phyloP scores from a whole-genome alignment of 306 rosid species.

The Dryas drummondii region DNA sequence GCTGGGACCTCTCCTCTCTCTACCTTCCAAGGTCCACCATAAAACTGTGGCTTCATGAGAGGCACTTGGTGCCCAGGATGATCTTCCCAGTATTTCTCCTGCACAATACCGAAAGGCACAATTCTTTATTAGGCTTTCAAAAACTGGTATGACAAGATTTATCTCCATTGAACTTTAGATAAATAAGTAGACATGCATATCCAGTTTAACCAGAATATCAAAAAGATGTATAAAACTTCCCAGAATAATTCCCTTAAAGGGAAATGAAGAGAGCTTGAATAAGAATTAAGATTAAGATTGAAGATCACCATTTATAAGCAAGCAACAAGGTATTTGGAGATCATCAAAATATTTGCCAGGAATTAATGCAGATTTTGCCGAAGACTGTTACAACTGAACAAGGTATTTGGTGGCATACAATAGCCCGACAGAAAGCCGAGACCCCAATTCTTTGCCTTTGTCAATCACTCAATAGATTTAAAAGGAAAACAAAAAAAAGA shows the following conservation, averaged over 20 bases:
- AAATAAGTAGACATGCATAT: neutral
- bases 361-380: too few relatives aligned
- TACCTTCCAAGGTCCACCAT: constrained; percentile 75
- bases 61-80: constrained; percentile 79
- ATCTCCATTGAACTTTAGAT: neutral
- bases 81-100: constrained; percentile 96
- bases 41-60: constrained; percentile 72
- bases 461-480: neutral
- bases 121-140: constrained; percentile 4
- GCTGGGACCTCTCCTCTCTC: constrained; percentile 55
- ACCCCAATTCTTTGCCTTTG: neutral
- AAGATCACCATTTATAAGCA: neutral
- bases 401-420: too few relatives aligned
- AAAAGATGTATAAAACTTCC: neutral
- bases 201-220: neutral
- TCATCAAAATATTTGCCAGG: too few relatives aligned
- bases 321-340: too few relatives aligned
- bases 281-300: neutral
- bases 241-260: neutral
- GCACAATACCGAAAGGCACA: constrained; percentile 21
- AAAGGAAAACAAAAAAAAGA: neutral
- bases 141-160: neutral
- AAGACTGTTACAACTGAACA: too few relatives aligned
- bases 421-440: neutral
- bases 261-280: neutral